Evolutionary conservation across 352 stramenopile genomes (phyloP).

Genomic region (Globisporangium cylindrosporum): DNA sequence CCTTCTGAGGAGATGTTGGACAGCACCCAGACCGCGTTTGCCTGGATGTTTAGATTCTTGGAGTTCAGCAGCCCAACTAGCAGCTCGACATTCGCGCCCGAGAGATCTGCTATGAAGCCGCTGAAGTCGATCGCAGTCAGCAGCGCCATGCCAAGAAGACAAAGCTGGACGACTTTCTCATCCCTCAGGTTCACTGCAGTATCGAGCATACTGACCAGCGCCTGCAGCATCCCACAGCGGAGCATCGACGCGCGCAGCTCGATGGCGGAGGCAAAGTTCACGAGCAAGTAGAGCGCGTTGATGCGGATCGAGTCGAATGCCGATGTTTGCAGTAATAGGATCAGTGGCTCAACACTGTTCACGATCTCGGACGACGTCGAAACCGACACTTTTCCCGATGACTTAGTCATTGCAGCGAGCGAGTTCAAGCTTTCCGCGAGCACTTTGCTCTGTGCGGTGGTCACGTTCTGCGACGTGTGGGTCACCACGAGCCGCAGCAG

Average conservation of each 20-base stretch:
- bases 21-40: conserved; percentile 74
- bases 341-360: conserved; percentile 43
- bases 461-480: conserved; percentile 9
- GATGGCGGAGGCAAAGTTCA: conserved; percentile 55
- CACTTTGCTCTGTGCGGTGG: conserved; percentile 23
- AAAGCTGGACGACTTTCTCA: conserved; percentile 62
- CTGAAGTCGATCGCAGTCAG: conserved; percentile 48
- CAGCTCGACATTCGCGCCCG: conserved; percentile 26
- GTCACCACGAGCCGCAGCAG: conserved; percentile 48
- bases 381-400: conserved; percentile 20
- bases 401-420: conserved; percentile 48
- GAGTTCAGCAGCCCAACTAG: conserved; percentile 48
- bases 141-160: conserved; percentile 57
- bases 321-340: conserved; percentile 32
- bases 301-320: conserved; percentile 36
- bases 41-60: conserved; percentile 53
- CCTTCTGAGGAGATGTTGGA: conserved; percentile 70
- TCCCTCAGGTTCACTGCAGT: conserved; percentile 22
- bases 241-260: conserved; percentile 46
- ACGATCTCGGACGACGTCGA: conserved; percentile 36
- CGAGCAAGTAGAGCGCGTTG: conserved; percentile 60
- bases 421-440: conserved; percentile 48
- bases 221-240: conserved; percentile 36
- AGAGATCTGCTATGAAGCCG: conserved; percentile 29
- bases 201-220: conserved; percentile 29